These are phyloP conservation scores for Encephalitozoon intestinalis DNA, from an alignment of 371 early-diverging fungal species.

Conservation along the genomic window DNA sequence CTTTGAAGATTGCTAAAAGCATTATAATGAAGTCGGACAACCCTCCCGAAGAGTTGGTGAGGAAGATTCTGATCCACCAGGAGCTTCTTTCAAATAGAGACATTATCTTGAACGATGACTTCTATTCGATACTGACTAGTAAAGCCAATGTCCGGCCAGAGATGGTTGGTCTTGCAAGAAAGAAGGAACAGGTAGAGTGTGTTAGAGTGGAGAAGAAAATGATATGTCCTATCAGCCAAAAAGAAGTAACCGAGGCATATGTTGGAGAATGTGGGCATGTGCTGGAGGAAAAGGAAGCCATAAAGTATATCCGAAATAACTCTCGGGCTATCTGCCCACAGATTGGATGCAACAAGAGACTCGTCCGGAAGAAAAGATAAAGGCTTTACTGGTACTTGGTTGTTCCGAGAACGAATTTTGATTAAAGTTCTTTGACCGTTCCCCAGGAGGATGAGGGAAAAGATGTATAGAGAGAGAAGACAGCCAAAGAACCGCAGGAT, in stretches of 20 bases:
- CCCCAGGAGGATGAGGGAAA: background rate
- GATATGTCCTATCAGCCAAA: conserved; percentile 56
- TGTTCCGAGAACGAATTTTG: no score
- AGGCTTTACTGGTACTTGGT: no score
- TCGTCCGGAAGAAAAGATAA: background rate
- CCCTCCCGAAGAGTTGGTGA: background rate
- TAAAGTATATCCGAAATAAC: conserved; percentile 34
- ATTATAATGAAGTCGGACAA: background rate
- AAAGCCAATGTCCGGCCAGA: background rate
- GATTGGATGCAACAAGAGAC: conserved; percentile 43
- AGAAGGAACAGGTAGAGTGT: background rate
- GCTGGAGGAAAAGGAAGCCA: conserved; percentile 49
- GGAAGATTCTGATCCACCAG: conserved; percentile 12
- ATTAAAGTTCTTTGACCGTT: background rate
- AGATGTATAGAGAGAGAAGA: conserved; percentile 34
- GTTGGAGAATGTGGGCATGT: conserved; percentile 57
- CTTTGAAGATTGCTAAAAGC: background rate
- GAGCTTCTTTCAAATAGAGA: conserved; percentile 14
- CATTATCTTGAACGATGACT: background rate
- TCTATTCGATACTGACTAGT: background rate
- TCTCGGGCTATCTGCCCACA: conserved; percentile 34
- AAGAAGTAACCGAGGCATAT: conserved; percentile 43
- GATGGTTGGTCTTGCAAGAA: background rate
- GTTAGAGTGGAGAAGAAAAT: conserved; percentile 21
- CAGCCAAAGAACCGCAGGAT: conserved; percentile 27